Conservation (phyloP, 2,329 filamentous ascomycete genomes). For the Trematosphaeria pertusa region DNA sequence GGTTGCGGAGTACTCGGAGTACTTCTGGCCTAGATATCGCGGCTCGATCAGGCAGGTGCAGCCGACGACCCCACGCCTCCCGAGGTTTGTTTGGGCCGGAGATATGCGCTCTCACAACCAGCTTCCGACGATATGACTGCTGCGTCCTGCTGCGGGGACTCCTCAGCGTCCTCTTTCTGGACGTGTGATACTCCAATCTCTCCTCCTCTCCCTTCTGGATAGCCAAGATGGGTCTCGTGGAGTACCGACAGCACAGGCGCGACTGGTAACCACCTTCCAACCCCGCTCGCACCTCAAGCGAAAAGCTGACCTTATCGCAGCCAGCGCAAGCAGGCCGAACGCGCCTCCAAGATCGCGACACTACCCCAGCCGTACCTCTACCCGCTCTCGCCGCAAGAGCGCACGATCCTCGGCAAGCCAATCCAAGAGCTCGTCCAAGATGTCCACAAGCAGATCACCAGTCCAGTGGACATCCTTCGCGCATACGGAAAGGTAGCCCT, state of each 20-base stretch:
- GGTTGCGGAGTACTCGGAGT: background rate
- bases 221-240: constrained; percentile 61
- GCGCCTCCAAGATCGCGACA: constrained; percentile 70
- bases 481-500: constrained; percentile 88
- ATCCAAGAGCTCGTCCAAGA: constrained; percentile 80
- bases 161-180: background rate
- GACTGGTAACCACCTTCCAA: constrained; percentile 66
- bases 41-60: constrained; percentile 25
- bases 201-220: constrained; percentile 7
- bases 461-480: constrained; percentile 76
- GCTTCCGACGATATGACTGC: constrained; percentile 10
- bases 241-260: constrained; percentile 73
- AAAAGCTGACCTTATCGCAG: constrained; percentile 55
- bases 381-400: constrained; percentile 69
- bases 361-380: constrained; percentile 71
- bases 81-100: constrained; percentile 15
- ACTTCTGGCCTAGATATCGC: no score
- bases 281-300: constrained; percentile 16
- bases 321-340: constrained; percentile 79
- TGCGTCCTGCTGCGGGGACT: constrained; percentile 9
- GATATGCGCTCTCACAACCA: constrained; percentile 12
- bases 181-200: background rate
- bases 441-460: constrained; percentile 72
- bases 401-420: constrained; percentile 71
- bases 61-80: constrained; percentile 19